A percentile compares a stretch with the other conserved stretches of the same genome.
These are phyloP conservation scores for Hirschfeldia incana DNA, from an alignment of 345 rosid genomes.

Conservation along the genomic window DNA sequence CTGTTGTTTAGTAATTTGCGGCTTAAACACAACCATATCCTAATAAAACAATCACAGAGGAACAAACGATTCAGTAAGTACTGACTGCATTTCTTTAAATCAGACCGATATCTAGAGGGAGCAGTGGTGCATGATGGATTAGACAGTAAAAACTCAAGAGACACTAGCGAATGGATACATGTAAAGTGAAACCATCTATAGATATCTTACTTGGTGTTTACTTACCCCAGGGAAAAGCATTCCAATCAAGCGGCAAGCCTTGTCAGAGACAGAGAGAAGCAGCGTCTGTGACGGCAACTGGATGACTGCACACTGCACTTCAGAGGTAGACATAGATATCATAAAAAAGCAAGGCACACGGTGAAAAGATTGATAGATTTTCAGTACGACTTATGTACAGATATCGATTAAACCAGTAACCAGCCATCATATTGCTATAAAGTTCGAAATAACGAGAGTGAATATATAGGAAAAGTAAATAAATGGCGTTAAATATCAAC, in stretches of 20 bases:
- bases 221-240: conserved; percentile 99
- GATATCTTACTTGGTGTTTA: conserved; percentile 18
- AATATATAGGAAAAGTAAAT: background rate
- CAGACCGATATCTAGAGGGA: background rate
- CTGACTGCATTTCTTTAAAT: background rate
- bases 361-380: background rate
- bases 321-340: conserved; percentile 11
- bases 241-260: conserved; percentile 93
- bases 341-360: background rate
- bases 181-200: background rate
- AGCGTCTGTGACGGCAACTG: conserved; percentile 92
- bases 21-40: conserved; percentile 98
- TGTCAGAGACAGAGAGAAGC: conserved; percentile 88
- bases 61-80: background rate
- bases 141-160: background rate
- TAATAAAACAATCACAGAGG: conserved; percentile 33
- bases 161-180: conserved; percentile 4
- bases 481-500: conserved; percentile 13
- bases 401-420: background rate
- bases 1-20: conserved; percentile 63
- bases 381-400: background rate
- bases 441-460: background rate
- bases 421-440: background rate
- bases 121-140: background rate
- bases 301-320: conserved; percentile 87